Conservation (phyloP, 331 rosid genomes). For the Quercus phellos region DNA sequence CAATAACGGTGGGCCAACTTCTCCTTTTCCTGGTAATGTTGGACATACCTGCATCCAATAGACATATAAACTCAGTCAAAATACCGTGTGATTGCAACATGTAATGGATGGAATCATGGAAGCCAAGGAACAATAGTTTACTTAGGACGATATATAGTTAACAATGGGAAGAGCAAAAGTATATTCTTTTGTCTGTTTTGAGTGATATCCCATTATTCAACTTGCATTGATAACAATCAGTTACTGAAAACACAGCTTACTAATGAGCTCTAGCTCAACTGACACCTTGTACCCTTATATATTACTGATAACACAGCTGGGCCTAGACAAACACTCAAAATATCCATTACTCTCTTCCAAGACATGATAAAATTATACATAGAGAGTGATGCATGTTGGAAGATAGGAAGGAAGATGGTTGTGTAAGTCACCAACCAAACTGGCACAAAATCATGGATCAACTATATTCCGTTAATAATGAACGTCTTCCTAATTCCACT, state of each 20-base stretch:
- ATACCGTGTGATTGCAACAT: neutral
- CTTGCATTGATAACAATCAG: neutral
- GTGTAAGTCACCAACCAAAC: neutral
- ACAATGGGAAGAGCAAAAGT: neutral
- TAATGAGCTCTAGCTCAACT: too few relatives aligned
- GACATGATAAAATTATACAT: neutral
- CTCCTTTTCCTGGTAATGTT: slow-evolving; percentile 62
- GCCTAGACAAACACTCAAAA: too few relatives aligned
- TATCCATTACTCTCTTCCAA: neutral
- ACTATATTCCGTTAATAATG: neutral
- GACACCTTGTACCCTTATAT: too few relatives aligned
- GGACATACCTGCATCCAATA: slow-evolving; percentile 63
- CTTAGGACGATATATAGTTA: neutral
- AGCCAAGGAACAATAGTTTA: neutral
- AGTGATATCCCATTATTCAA: neutral
- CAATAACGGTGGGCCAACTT: slow-evolving; percentile 75
- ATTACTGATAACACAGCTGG: too few relatives aligned
- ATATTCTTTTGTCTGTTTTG: neutral
- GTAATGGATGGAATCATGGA: neutral
- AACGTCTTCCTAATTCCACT: neutral
- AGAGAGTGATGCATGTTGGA: neutral
- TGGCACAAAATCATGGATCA: neutral
- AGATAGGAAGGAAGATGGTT: neutral
- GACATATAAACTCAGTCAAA: neutral
- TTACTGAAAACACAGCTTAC: too few relatives aligned